A percentile compares a stretch with the other conserved stretches of the same genome.
Conservation (phyloP, 331 rosid species). For the Quercus phellos region DNA sequence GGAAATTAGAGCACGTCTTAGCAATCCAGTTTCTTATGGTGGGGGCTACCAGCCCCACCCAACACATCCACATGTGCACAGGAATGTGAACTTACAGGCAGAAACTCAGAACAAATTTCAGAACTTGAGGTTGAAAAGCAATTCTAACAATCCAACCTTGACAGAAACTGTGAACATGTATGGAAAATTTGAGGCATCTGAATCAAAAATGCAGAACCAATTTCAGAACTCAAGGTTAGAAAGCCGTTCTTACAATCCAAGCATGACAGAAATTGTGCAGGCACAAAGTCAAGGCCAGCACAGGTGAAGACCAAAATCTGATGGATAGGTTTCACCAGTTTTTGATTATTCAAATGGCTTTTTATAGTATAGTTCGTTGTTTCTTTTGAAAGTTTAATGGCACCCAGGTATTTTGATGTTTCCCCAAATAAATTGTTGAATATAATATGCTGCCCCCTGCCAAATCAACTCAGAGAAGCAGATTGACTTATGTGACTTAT, state of each 20-base stretch:
- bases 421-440: not conserved
- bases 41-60: constrained; percentile 24
- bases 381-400: not conserved
- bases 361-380: not conserved
- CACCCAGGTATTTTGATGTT: not conserved
- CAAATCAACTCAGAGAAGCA: too few relatives aligned
- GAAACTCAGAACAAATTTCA: constrained; percentile 6
- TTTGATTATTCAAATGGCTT: not conserved
- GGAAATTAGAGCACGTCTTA: constrained; percentile 4
- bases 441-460: not conserved
- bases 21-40: constrained; percentile 7
- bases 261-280: too few relatives aligned
- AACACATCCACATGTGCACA: constrained; percentile 36
- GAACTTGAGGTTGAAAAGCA: constrained; percentile 8
- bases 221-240: too few relatives aligned
- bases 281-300: constrained; percentile 14
- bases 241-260: too few relatives aligned
- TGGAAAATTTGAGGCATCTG: too few relatives aligned
- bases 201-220: too few relatives aligned
- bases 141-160: constrained; percentile 4
- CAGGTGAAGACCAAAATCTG: constrained; percentile 25
- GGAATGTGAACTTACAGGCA: constrained; percentile 1
- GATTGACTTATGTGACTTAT: not conserved
- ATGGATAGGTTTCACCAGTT: not conserved
- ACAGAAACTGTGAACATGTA: not conserved